phyloP scores from a whole-genome alignment of 2,329 filamentous ascomycete species.

The Aspergillus chevalieri region DNA sequence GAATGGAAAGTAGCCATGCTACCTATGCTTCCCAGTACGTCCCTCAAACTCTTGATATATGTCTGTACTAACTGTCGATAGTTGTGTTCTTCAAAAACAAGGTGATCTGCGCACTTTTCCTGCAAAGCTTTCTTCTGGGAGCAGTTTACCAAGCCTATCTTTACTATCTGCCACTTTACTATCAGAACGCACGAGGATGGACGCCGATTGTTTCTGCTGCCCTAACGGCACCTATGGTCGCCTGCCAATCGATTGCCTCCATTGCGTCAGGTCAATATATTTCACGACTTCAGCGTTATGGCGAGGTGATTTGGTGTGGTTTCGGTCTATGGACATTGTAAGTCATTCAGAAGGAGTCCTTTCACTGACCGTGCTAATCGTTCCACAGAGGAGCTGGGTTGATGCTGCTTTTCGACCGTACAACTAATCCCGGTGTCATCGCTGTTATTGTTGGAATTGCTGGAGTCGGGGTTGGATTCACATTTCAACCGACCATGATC shows the following conservation, averaged over 20 bases:
- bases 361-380: conserved; percentile 1
- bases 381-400: conserved; percentile 44
- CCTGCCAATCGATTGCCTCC: conserved; percentile 36
- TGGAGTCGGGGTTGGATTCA: conserved; percentile 49
- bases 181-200: conserved; percentile 51
- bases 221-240: conserved; percentile 47
- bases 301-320: conserved; percentile 51
- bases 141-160: conserved; percentile 54
- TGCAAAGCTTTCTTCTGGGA: conserved; percentile 57
- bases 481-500: conserved; percentile 50
- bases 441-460: conserved; percentile 47
- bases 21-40: conserved; percentile 51
- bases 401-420: conserved; percentile 44
- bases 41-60: not conserved
- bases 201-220: conserved; percentile 46
- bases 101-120: conserved; percentile 50
- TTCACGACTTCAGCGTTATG: conserved; percentile 51
- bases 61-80: conserved; percentile 9
- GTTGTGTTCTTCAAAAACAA: conserved; percentile 49
- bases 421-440: conserved; percentile 45
- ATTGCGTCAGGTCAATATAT: conserved; percentile 53
- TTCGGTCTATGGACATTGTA: conserved; percentile 44
- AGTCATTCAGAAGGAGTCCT: conserved; percentile 2
- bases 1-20: conserved; percentile 52
- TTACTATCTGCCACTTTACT: conserved; percentile 58